Evolutionary conservation across 768 basidiomycete species (phyloP).

Genomic region (Candolleomyces eurysporus): DNA sequence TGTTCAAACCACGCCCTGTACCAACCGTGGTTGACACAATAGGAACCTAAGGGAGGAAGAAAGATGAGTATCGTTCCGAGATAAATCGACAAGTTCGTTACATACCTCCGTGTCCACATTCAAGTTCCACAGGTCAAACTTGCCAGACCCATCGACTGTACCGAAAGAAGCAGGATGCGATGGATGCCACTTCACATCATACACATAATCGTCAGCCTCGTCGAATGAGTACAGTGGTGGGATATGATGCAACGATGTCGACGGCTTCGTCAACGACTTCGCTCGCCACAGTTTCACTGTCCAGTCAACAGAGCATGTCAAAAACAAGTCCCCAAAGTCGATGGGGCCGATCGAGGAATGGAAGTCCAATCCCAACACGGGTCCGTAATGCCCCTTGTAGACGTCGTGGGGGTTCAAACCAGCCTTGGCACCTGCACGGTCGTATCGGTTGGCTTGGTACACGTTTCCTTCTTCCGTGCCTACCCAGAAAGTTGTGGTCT

Average conservation of each 20-base stretch:
- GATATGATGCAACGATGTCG: constrained; percentile 57
- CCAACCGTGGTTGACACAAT: constrained; percentile 83
- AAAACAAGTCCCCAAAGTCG: constrained; percentile 93
- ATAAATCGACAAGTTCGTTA: constrained; percentile 10
- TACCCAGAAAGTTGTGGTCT: constrained; percentile 96
- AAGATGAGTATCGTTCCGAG: neutral
- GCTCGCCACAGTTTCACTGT: constrained; percentile 96
- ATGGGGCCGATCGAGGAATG: constrained; percentile 89
- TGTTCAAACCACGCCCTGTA: constrained; percentile 85
- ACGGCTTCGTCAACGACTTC: constrained; percentile 72
- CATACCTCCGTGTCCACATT: constrained; percentile 95
- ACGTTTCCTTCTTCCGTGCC: constrained; percentile 98
- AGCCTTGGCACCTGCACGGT: constrained; percentile 95
- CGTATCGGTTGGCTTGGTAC: constrained; percentile 95
- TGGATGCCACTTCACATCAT: constrained; percentile 98
- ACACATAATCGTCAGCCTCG: constrained; percentile 97
- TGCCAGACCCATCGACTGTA: constrained; percentile 90
- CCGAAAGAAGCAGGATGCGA: constrained; percentile 93
- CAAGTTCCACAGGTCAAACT: constrained; percentile 97
- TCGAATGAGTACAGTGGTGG: constrained; percentile 90
- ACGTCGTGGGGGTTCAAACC: constrained; percentile 92
- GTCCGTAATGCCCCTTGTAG: constrained; percentile 90
- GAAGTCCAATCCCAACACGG: constrained; percentile 93
- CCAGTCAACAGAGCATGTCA: constrained; percentile 95
- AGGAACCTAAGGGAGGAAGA: constrained; percentile 63